Percentiles rank a stretch among this genome's conserved stretches.
phyloP scores from a whole-genome alignment of 768 basidiomycete genomes.

The Steccherinum ochraceum region DNA sequence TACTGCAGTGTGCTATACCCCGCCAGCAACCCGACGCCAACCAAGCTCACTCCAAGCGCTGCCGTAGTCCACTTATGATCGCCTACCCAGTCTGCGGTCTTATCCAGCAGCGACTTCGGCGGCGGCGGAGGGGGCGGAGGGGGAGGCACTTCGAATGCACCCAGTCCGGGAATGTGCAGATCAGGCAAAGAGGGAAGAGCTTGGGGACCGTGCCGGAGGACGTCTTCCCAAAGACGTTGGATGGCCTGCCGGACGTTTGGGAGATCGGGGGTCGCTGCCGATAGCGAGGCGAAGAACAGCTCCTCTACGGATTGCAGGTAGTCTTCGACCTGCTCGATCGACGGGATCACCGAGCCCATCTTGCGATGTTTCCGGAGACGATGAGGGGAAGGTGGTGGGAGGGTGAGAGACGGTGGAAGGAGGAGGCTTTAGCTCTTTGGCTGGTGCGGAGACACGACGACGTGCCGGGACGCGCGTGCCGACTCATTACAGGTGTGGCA shows the following conservation, averaged over 20 bases:
- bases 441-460: background rate
- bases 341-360: constrained; percentile 18
- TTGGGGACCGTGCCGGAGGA: constrained; percentile 72
- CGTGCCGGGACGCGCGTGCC: background rate
- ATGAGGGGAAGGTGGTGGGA: background rate
- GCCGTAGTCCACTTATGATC: constrained; percentile 58
- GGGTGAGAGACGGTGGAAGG: background rate
- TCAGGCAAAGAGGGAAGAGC: constrained; percentile 37
- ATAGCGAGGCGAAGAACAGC: constrained; percentile 48
- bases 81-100: constrained; percentile 44
- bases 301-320: constrained; percentile 63
- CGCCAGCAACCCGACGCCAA: constrained; percentile 56
- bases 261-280: constrained; percentile 52
- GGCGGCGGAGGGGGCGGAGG: constrained; percentile 54
- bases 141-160: constrained; percentile 68
- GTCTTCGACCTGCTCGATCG: constrained; percentile 62
- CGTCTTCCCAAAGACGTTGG: constrained; percentile 69
- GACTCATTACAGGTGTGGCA: background rate
- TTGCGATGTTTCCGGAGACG: background rate
- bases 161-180: constrained; percentile 58
- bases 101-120: constrained; percentile 37
- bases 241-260: constrained; percentile 60
- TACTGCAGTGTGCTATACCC: constrained; percentile 39
- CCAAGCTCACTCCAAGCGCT: constrained; percentile 46
- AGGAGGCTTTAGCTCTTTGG: too few relatives aligned